Evolutionary conservation across 2,329 filamentous ascomycete species (phyloP), one percentile per base, ranked within the genome.

Genomic region (Scopulariopsis brevicaulis): DNA sequence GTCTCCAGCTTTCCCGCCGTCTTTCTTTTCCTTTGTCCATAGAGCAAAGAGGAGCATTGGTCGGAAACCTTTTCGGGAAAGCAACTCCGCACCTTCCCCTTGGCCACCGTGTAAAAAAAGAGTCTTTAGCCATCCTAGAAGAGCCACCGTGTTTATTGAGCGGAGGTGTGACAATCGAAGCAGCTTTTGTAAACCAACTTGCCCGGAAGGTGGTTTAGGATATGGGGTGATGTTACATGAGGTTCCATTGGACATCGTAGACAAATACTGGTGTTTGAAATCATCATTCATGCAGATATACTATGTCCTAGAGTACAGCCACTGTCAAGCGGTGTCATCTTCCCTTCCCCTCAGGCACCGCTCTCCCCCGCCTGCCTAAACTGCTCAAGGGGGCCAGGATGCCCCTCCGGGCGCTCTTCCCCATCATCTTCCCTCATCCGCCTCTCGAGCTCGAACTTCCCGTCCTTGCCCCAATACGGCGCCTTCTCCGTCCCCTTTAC

Each of bases 361-460:
- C 77, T 75, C 65, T 76, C 72, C 1, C 76, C 76, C 5, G 74
- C 77, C 65, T 78, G 72, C 54, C 74, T 69, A 40, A 73, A 70
- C 61, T 70, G 66, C 61, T 77, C 76, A 64, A 77, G 75, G 8
- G 67, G 65, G 2, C 60, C 56, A 10, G 34, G 14, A 14, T 28
- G 56, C 12, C 62, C 58, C 4, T 64, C 60, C 28, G 60, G n/a
- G 37, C 58, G 28, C 18, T 57, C 48, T 18, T 40, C 50, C n/a
- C 18, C 34, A 54, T 84, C 80, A 65, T 90, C 87, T 60, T 87
- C 85, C 54, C 81, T 77, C 55, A 88, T 76, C 20, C 83, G 78
- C 53, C 84, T 78, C 65, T 90, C 85, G 60, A 90, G 76, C 67
- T 89, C 85, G 53, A 86, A 80, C 6, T 81, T 75, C 1, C 89